Evolutionary conservation across 1,139 yeast genomes (phyloP).

Genomic region (Geotrichum histeridarum): DNA sequence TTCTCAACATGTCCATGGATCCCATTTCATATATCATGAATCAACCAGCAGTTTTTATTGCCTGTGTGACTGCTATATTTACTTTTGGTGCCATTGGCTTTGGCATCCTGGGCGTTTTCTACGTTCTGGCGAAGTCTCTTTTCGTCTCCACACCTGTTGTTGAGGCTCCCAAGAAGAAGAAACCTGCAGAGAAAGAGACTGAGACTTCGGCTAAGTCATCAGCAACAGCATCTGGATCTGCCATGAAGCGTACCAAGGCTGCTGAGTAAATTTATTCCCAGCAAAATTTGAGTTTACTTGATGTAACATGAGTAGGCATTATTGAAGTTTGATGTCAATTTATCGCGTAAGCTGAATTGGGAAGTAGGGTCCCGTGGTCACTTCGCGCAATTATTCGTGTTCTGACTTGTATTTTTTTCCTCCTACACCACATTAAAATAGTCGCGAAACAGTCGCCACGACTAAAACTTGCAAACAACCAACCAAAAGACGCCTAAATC

Average conservation of each 20-base stretch:
- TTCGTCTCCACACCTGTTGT: conserved; percentile 6
- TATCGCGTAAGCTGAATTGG: conserved; percentile 6
- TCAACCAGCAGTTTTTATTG: conserved; percentile 37
- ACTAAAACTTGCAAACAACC: background rate
- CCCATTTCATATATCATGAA: conserved; percentile 34
- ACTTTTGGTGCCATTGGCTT: conserved; percentile 27
- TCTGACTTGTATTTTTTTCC: background rate
- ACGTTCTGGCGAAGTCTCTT: conserved; percentile 21
- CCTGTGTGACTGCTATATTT: conserved; percentile 26
- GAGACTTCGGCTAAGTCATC: conserved; percentile 19
- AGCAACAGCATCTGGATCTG: conserved; percentile 22
- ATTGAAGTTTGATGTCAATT: background rate
- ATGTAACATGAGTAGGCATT: background rate
- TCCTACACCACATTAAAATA: background rate
- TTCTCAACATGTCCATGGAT: conserved; percentile 32
- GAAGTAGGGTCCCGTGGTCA: conserved; percentile 4
- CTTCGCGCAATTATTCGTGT: conserved; percentile 8
- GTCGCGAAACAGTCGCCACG: background rate
- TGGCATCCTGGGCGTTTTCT: conserved; percentile 27
- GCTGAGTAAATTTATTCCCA: conserved; percentile 8
- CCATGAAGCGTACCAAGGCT: conserved; percentile 27
- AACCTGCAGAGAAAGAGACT: conserved; percentile 3
- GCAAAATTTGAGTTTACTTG: background rate
- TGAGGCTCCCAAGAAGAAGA: conserved; percentile 20
- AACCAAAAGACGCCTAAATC: background rate